Base-by-base conservation (phyloP, 306 rosid species). In the Arachis hypogaea region DNA sequence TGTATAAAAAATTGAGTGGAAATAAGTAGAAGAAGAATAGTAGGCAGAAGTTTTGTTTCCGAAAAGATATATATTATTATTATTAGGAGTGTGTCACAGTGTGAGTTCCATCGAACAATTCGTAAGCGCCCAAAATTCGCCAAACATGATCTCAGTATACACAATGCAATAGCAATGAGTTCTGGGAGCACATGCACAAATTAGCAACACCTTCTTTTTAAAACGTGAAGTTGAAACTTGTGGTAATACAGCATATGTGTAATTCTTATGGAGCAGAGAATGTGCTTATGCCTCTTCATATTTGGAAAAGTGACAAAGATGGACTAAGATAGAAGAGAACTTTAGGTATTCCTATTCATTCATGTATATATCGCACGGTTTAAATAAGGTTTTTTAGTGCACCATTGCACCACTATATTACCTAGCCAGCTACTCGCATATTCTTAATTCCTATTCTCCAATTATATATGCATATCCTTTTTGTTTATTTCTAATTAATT, bases 251-350 rank as follows among this genome's bases (percentile, higher is more conserved):
- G 29, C 77, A 73, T 47, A 50, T 69, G 62, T 74, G 69, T 79
- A 77, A 68, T 73, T 82, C 74, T 68, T 74, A 16, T 52, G 51
- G 67, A 68, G 58, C 46, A 60, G 81, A 57, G 72, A 76, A 71
- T 61, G 61, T 82, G 85, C 74, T 72, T 78, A 41, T 86, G 87
- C 72, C 69, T 38, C 83, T 59, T 52, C 82, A 36, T 54, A 73
- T 79, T 71, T 82, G 79, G 60, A 73, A 92, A 85, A 60, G 29
- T 73, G 80, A 77, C 91, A 84, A 84, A 86, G 50, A 58, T 46
- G 58, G 59, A 73, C 74, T 56, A n/a, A 73, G 66, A 73, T 70
- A 78, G 76, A 71, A 78, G 77, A 77, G 14, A 50, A 58, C 80
- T 77, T 80, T 73, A 44, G 29, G 84, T 47, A 60, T 46, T 50